Evolutionary conservation across 2,329 filamentous ascomycete species (phyloP).

Genomic region (Chalaropsis ovoidea): DNA sequence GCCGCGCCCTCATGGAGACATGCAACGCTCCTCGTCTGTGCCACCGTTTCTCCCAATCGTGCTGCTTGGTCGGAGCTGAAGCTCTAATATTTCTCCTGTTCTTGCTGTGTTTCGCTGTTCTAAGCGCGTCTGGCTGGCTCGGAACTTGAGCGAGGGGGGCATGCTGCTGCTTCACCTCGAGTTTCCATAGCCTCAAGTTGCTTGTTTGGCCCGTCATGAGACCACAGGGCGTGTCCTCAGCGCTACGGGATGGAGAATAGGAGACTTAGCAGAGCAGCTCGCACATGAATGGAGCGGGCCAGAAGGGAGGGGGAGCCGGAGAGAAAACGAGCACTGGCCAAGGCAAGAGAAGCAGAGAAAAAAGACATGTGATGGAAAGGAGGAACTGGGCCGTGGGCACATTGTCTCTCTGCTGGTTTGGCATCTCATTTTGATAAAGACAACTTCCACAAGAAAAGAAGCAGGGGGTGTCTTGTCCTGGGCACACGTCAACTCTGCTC

Average conservation of each 20-base stretch:
- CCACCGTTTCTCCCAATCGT: neutral
- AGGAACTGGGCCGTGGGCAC: neutral
- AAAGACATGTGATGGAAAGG: neutral
- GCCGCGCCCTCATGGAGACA: too few species aligned
- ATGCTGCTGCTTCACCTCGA: conserved; percentile 11
- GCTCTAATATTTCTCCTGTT: conserved; percentile 11
- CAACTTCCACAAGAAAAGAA: neutral
- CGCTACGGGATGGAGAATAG: neutral
- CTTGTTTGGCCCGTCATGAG: neutral
- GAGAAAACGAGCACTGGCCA: neutral
- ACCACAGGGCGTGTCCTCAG: conserved; percentile 2
- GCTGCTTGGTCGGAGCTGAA: neutral
- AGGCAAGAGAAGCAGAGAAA: neutral
- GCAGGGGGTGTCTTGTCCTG: neutral
- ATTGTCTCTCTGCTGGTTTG: neutral
- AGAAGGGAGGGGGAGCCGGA: neutral
- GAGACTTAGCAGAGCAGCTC: neutral
- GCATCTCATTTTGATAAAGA: conserved; percentile 12
- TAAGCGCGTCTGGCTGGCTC: neutral
- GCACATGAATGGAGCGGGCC: neutral
- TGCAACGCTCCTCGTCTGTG: neutral
- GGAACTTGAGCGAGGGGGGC: neutral
- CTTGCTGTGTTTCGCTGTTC: neutral
- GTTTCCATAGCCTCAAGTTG: conserved; percentile 13
- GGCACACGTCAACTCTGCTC: neutral